phyloP scores from a whole-genome alignment of 805 yeast genomes.

The Pichia rugopelliculosa region DNA sequence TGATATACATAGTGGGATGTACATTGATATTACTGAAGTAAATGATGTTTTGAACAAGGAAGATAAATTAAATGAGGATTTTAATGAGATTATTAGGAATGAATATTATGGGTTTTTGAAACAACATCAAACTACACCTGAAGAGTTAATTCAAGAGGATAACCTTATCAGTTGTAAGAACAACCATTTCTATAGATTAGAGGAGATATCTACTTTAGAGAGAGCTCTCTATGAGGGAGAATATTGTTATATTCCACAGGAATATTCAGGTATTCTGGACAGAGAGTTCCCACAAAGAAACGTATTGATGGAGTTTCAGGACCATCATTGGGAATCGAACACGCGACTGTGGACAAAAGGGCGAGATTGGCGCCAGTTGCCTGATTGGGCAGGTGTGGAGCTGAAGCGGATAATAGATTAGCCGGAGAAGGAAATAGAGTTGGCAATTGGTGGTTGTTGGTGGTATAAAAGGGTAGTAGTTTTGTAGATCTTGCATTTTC shows the following conservation, averaged over 20 bases:
- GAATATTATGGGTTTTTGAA: constrained; percentile 14
- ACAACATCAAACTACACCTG: constrained; percentile 8
- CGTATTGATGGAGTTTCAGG: constrained; percentile 14
- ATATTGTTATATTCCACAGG: constrained; percentile 37
- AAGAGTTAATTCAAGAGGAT: constrained; percentile 6
- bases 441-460: too few species aligned
- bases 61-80: background rate
- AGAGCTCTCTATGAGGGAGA: constrained; percentile 51
- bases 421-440: background rate
- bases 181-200: constrained; percentile 43
- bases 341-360: constrained; percentile 22
- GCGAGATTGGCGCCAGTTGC: constrained; percentile 13
- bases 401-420: too few species aligned
- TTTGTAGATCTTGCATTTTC: too few species aligned
- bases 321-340: constrained; percentile 20
- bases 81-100: background rate
- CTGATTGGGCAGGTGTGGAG: constrained; percentile 3
- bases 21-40: constrained; percentile 37
- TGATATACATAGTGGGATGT: constrained; percentile 41
- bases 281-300: constrained; percentile 31
- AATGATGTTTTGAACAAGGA: constrained; percentile 10
- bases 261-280: constrained; percentile 27
- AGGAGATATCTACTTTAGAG: constrained; percentile 45
- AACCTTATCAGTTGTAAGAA: constrained; percentile 40
- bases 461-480: too few species aligned